Base-by-base conservation (phyloP, 495 filamentous ascomycete species). In the Lasiosphaeria miniovina region DNA sequence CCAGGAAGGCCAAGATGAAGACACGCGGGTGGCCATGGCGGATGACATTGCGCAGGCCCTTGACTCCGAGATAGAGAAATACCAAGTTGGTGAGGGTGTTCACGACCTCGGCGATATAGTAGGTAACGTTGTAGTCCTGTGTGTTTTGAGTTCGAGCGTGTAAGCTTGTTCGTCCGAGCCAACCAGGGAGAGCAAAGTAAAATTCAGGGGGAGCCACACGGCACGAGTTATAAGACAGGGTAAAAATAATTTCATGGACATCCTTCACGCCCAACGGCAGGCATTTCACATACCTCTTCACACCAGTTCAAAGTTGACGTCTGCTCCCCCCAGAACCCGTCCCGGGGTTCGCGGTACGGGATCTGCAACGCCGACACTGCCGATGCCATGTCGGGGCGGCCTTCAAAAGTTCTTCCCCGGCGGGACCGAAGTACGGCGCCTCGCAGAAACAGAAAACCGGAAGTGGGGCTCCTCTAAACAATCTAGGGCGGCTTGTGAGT, bases 301-400 rank as follows among this genome's bases (percentile, higher is more conserved):
- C 92, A 96, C 87, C 90, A 96, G 65, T 96, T 94, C 58, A 96
- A 68, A 0, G 92, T 96, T 17, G 90, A 93, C 0, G 91, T 96
- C 46, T 94, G 88, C 40, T 90, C 87, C 11, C 80, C 84, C 92
- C 92, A 96, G 71, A 86, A 90, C 35, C 92, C 92, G 54, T 83
- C 78, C 8, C 84, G 78, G 49, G 82, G 65, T 57, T 79, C 80
- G 46, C 88, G 85, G 71, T 96, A 96, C 31, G 87, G 83, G 61
- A 93, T 81, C 61, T 74, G 63, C 57, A 75, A 36, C 36, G 35
- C 49, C 50, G 59, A 63, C 11, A 55, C 40, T 24, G 24, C 24
- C 50, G 60, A 43, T 54, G 58, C 12, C 62, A 69, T 66, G 41
- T 35, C 52, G 43, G 43, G 4, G 12, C 5, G 8, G 15, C 12